Percentiles rank a stretch among this genome's conserved stretches.
phyloP scores from a whole-genome alignment of 2,329 filamentous ascomycete genomes.

The Aspergillus neotritici region DNA sequence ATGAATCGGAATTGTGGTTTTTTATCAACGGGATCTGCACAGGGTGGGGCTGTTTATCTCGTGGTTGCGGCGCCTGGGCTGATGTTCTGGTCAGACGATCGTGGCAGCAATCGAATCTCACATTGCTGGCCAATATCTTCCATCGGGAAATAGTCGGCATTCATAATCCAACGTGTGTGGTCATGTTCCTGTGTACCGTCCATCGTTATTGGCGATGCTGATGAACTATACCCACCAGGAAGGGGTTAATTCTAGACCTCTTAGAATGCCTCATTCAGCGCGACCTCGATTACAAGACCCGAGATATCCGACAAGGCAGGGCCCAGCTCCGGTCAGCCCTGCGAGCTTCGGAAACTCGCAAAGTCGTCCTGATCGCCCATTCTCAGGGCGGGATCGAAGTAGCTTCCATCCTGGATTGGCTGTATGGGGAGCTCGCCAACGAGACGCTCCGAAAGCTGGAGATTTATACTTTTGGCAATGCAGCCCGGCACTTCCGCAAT shows the following conservation, averaged over 20 bases:
- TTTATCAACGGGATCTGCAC: slow-evolving; percentile 5
- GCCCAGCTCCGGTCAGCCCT: slow-evolving; percentile 1
- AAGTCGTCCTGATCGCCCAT: slow-evolving; percentile 4
- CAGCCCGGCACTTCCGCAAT: neutral
- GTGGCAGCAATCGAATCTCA: slow-evolving; percentile 4
- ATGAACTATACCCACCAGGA: neutral
- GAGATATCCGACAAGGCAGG: slow-evolving; percentile 2
- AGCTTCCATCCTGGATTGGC: slow-evolving; percentile 2
- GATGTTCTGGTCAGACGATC: neutral
- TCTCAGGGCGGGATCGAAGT: slow-evolving; percentile 3
- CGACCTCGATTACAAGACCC: slow-evolving; percentile 5
- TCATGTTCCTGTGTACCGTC: neutral
- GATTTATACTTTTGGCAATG: slow-evolving; percentile 4
- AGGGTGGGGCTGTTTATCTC: neutral
- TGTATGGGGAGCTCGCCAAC: slow-evolving; percentile 1
- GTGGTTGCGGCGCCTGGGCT: too few species aligned
- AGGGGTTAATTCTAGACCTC: slow-evolving; percentile 3
- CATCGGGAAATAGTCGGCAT: slow-evolving; percentile 4
- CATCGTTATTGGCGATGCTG: neutral
- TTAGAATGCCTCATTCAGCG: slow-evolving; percentile 5
- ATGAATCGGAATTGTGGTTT: slow-evolving; percentile 1
- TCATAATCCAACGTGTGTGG: slow-evolving; percentile 1
- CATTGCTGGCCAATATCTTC: slow-evolving; percentile 1
- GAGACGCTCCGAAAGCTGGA: neutral
- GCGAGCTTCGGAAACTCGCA: neutral